Conservation (phyloP, 2,329 filamentous ascomycete genomes). For the Cordyceps sp. region DNA sequence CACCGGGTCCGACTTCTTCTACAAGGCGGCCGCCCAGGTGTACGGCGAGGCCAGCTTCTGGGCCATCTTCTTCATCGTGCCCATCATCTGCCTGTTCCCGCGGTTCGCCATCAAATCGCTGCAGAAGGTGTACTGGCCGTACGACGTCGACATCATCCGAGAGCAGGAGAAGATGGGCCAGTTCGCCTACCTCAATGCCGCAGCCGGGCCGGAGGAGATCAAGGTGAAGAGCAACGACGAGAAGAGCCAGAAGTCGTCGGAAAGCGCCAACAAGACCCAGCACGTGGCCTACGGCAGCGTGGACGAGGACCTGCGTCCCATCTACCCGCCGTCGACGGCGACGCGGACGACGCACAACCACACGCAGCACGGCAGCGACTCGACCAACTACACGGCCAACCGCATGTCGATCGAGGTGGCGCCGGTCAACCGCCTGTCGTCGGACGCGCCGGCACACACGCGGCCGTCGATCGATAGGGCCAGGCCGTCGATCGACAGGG, state of each 20-base stretch:
- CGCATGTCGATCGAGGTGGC: constrained; percentile 31
- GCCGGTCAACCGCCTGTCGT: constrained; percentile 38
- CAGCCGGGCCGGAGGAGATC: constrained; percentile 12
- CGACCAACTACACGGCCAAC: constrained; percentile 70
- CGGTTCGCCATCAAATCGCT: constrained; percentile 73
- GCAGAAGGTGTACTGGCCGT: constrained; percentile 88
- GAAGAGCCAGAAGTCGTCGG: constrained; percentile 29
- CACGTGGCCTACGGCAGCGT: constrained; percentile 45
- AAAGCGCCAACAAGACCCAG: constrained; percentile 36
- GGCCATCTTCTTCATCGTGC: constrained; percentile 64
- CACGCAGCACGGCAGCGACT: constrained; percentile 85
- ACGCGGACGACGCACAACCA: constrained; percentile 65
- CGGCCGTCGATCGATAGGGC: constrained; percentile 47
- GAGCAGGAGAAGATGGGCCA: constrained; percentile 76
- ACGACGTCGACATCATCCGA: constrained; percentile 87
- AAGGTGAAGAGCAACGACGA: constrained; percentile 19
- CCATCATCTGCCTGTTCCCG: constrained; percentile 70
- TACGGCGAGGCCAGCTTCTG: constrained; percentile 77
- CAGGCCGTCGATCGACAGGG: constrained; percentile 47
- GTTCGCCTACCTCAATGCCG: constrained; percentile 51
- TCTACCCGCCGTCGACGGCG: constrained; percentile 82
- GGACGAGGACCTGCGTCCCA: constrained; percentile 78
- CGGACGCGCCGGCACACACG: constrained; percentile 28
- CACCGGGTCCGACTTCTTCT: constrained; percentile 41
- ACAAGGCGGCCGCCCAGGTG: constrained; percentile 59